phyloP scores from a whole-genome alignment of 805 yeast genomes.

The Suhomyces xylopsoci region DNA sequence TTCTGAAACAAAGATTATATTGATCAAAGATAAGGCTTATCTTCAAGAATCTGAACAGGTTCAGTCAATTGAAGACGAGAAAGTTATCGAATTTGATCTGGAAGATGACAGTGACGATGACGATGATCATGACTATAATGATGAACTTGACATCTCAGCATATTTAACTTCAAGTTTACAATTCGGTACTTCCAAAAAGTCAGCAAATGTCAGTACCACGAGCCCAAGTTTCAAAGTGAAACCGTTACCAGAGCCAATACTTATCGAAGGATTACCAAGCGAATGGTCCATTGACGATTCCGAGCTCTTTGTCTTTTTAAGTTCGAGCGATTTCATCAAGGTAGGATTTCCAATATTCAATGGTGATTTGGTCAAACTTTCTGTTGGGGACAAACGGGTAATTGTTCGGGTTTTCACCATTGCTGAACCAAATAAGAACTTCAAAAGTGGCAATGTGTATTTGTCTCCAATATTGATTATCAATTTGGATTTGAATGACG shows the following conservation, averaged over 20 bases:
- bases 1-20: constrained; percentile 48
- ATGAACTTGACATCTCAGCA: constrained; percentile 26
- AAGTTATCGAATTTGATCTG: constrained; percentile 2
- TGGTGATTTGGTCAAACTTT: constrained; percentile 58
- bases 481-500: constrained; percentile 42
- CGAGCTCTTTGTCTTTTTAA: constrained; percentile 40
- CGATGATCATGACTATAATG: constrained; percentile 1
- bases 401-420: constrained; percentile 53
- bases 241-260: constrained; percentile 29
- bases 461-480: constrained; percentile 61
- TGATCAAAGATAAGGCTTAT: constrained; percentile 37
- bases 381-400: constrained; percentile 10
- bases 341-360: constrained; percentile 59
- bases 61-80: constrained; percentile 5
- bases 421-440: constrained; percentile 56
- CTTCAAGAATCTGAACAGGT: neutral
- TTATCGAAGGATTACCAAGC: constrained; percentile 20
- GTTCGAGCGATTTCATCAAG: constrained; percentile 47
- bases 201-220: neutral
- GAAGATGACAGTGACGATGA: neutral
- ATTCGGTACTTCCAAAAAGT: constrained; percentile 9
- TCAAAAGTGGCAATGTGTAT: constrained; percentile 40
- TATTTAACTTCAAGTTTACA: constrained; percentile 31
- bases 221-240: constrained; percentile 18
- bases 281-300: constrained; percentile 32